Base-by-base conservation (phyloP, 2,329 filamentous ascomycete genomes). In the Neofusicoccum sp. region DNA sequence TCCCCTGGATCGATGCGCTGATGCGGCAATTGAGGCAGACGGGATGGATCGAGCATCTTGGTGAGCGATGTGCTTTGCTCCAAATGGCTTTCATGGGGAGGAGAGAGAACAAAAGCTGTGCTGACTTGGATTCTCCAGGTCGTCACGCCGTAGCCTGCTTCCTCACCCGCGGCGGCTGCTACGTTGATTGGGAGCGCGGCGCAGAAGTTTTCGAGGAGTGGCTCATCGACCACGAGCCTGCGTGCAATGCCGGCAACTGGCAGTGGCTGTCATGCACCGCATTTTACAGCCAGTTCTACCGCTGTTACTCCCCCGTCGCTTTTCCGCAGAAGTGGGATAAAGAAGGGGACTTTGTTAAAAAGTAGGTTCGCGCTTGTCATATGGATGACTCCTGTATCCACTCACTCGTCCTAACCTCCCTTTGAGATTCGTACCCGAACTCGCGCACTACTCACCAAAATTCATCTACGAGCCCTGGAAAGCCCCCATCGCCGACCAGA, bases 391-490 rank as follows among this genome's bases (percentile, higher is more conserved):
- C 22, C 22, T 22, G 22, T 22, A 22, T 22, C 22, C 22, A 2
- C 22, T 22, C 22, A 22, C 22, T 22, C 22, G 22, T 22, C 22
- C 22, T 22, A 22, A 22, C 22, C 22, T 22, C 22, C 22, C 1
- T 22, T 22, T 2, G 1, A 22, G 22, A 22, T 22, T 22, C 22
- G 22, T 22, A 0, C 89, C 90, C 0, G 90, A 93, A 73, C 76
- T 93, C 43, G 80, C 77, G 63, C 69, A 81, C 0, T 80, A 89
- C 66, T 81, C 87, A 12, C 82, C 83, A 60, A 92, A 89, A 74
- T 91, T 85, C 69, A 91, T 93, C 36, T 93, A 92, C 67, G 90
- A 93, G 79, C 90, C 90, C 5, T 91, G 89, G 87, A 92, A 89
- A 71, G 89, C 89, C 45, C 87, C 87, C 1, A 81, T 88, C 43